Conservation (phyloP, 192 early-diverging fungal genomes). For the Powellomyces hirtus region DNA sequence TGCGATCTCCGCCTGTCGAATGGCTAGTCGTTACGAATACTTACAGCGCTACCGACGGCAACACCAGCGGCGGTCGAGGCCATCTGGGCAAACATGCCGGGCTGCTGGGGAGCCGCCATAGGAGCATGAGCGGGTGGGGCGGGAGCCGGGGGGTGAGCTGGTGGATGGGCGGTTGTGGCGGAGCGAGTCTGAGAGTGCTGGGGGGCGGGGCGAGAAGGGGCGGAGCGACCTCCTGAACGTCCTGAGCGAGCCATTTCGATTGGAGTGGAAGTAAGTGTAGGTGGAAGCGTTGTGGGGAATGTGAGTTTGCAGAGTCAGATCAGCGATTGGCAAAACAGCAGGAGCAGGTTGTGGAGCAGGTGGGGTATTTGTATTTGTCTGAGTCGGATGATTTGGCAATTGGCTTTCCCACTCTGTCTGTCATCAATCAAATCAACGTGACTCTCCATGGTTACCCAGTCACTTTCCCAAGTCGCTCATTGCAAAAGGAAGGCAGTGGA, state of each 20-base stretch:
- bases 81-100: constrained; percentile 81
- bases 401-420: no score
- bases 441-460: no score
- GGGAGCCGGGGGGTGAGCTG: constrained; percentile 43
- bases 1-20: no score
- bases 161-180: constrained; percentile 39
- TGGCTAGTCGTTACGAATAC: no score
- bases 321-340: no score
- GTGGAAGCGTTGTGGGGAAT: neutral
- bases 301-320: no score
- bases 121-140: constrained; percentile 26
- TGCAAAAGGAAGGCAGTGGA: no score
- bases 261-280: constrained; percentile 26
- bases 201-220: constrained; percentile 30
- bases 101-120: constrained; percentile 59
- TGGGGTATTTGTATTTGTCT: no score
- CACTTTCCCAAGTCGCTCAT: no score
- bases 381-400: no score
- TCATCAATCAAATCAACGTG: no score
- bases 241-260: constrained; percentile 64
- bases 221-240: constrained; percentile 41
- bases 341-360: no score
- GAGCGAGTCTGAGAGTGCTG: constrained; percentile 42
- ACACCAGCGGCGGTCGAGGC: constrained; percentile 92
- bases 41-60: constrained; percentile 84